phyloP scores from a whole-genome alignment of 129 eudicot genomes.

The Ambrosia trifida region DNA sequence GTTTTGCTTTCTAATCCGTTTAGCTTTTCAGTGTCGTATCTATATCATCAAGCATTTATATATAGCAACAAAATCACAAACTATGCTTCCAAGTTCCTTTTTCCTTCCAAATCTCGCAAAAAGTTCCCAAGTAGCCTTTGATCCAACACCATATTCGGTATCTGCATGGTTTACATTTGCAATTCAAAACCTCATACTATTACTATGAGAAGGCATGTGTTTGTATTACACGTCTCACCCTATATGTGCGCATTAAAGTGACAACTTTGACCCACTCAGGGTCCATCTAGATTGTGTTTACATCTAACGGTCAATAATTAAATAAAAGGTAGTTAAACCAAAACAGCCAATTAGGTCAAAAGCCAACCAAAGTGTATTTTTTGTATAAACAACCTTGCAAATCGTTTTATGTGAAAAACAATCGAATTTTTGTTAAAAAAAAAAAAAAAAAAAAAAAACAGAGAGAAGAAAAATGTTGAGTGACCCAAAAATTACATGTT shows the following conservation, averaged over 20 bases:
- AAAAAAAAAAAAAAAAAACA: neutral
- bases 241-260: neutral
- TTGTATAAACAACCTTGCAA: neutral
- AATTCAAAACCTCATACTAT: neutral
- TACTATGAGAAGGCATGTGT: neutral
- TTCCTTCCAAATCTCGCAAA: constrained; percentile 47
- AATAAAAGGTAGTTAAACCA: neutral
- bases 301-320: neutral
- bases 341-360: neutral
- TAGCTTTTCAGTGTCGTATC: neutral
- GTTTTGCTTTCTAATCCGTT: neutral
- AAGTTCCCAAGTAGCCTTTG: constrained; percentile 71
- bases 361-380: neutral
- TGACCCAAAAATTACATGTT: neutral
- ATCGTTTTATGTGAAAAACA: neutral
- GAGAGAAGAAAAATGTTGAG: neutral
- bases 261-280: neutral
- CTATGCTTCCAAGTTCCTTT: constrained; percentile 43
- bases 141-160: constrained; percentile 74
- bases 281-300: neutral
- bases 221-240: neutral
- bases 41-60: neutral
- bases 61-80: neutral
- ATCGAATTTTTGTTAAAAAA: neutral
- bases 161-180: constrained; percentile 36